Evolutionary conservation across 768 basidiomycete species (phyloP).

Genomic region (Arthromyces matolae): DNA sequence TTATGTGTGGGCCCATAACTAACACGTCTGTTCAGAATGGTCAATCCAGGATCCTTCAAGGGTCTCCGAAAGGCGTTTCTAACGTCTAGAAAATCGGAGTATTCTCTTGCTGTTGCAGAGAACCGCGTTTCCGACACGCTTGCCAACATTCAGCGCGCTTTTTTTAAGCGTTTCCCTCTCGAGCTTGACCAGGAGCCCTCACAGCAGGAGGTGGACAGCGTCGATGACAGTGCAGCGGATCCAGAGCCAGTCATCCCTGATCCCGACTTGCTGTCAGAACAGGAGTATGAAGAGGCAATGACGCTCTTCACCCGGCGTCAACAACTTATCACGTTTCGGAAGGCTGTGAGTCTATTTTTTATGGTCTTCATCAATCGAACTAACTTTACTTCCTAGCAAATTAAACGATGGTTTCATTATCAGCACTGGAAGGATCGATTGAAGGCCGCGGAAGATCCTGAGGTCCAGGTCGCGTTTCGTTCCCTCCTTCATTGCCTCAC

Average conservation of each 20-base stretch:
- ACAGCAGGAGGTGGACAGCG: neutral
- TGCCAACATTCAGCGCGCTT: slow-evolving; percentile 8
- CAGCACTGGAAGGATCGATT: slow-evolving; percentile 11
- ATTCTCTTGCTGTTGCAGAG: slow-evolving; percentile 1
- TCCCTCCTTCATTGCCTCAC: neutral
- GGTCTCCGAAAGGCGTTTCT: slow-evolving; percentile 11
- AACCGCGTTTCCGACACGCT: slow-evolving; percentile 9
- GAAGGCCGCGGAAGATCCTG: slow-evolving; percentile 6
- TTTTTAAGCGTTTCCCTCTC: slow-evolving; percentile 12
- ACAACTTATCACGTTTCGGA: neutral
- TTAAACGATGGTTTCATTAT: slow-evolving; percentile 14
- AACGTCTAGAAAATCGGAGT: neutral
- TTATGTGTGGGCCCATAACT: too few species aligned
- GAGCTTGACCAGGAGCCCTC: slow-evolving; percentile 9
- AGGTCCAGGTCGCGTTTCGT: neutral
- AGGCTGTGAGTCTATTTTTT: neutral
- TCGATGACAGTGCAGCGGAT: slow-evolving; percentile 7
- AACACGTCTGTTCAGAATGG: slow-evolving; percentile 4
- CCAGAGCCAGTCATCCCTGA: neutral
- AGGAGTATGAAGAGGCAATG: slow-evolving; percentile 1
- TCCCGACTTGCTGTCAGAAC: neutral
- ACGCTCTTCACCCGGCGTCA: neutral
- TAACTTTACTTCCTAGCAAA: slow-evolving; percentile 14
- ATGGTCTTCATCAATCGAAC: neutral
- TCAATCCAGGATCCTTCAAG: slow-evolving; percentile 13